Conservation (phyloP, 129 eudicot genomes). For the Flaveria trinervia region DNA sequence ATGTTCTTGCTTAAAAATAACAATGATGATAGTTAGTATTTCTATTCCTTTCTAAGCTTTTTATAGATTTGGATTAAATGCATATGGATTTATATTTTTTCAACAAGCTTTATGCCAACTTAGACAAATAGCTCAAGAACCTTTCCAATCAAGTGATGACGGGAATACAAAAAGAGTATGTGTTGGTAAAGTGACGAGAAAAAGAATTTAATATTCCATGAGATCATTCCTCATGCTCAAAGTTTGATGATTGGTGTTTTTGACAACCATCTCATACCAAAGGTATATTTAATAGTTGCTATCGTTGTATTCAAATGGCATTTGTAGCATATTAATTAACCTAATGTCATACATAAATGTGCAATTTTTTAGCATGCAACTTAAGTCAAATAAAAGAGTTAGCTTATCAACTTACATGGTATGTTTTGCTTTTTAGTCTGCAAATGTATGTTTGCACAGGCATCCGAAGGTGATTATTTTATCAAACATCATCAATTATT, state of each 20-base stretch:
- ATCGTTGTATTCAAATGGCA: slow-evolving; percentile 16
- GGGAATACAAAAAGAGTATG: too few relatives aligned
- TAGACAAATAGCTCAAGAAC: too few relatives aligned
- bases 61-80: too few relatives aligned
- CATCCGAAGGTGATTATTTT: slow-evolving; percentile 57
- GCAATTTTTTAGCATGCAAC: slow-evolving; percentile 94
- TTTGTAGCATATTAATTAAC: not conserved
- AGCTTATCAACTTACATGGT: slow-evolving; percentile 64
- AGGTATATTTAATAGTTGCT: slow-evolving; percentile 41
- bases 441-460: slow-evolving; percentile 87
- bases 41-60: too few relatives aligned
- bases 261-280: slow-evolving; percentile 91
- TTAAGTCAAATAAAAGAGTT: slow-evolving; percentile 76
- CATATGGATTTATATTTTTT: too few relatives aligned
- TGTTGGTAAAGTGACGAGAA: slow-evolving; percentile 34
- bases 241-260: slow-evolving; percentile 80
- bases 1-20: too few relatives aligned
- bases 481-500: not conserved
- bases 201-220: slow-evolving; percentile 59
- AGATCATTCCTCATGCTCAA: slow-evolving; percentile 73
- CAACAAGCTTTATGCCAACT: too few relatives aligned
- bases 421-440: slow-evolving; percentile 74
- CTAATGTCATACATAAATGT: slow-evolving; percentile 32
- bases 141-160: too few relatives aligned
- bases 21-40: too few relatives aligned